Conservation (phyloP, 108 stramenopile genomes). For the Licmophora abbreviata region DNA sequence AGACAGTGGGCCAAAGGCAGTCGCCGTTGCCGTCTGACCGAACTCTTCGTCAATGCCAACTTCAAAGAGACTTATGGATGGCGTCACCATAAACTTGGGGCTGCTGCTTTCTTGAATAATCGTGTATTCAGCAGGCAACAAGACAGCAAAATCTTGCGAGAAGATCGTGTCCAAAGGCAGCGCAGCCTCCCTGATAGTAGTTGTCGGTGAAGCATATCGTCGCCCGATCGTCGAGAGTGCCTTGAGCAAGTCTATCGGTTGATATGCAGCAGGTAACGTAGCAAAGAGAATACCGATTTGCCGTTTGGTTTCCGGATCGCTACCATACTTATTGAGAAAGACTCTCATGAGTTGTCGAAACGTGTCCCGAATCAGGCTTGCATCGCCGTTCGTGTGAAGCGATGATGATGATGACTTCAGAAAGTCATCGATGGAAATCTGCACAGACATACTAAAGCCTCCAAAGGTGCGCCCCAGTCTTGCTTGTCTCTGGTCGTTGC, state of each 20-base stretch:
- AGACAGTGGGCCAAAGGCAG: conserved; percentile 57
- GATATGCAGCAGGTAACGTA: conserved; percentile 55
- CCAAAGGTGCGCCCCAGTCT: conserved; percentile 48
- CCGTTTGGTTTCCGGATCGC: conserved; percentile 23
- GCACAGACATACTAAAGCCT: conserved; percentile 47
- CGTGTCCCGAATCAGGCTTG: not conserved
- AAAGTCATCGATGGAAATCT: conserved; percentile 17
- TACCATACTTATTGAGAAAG: conserved; percentile 29
- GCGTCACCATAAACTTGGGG: conserved; percentile 28
- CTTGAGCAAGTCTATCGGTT: conserved; percentile 33
- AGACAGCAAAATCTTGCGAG: conserved; percentile 6
- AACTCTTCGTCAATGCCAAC: conserved; percentile 43
- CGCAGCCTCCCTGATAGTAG: not conserved
- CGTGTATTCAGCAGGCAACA: not conserved
- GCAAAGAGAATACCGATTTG: conserved; percentile 61
- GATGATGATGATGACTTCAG: not conserved
- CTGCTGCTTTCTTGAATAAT: conserved; percentile 1
- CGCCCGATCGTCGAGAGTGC: conserved; percentile 7
- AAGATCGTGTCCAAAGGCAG: conserved; percentile 5
- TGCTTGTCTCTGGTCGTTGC: conserved; percentile 22
- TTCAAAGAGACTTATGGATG: conserved; percentile 36
- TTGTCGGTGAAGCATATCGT: conserved; percentile 1
- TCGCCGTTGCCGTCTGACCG: conserved; percentile 36
- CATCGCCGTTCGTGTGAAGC: not conserved
- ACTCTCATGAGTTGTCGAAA: conserved; percentile 2